Base-by-base conservation (phyloP, 768 basidiomycete species). In the Sutorius australiensis region DNA sequence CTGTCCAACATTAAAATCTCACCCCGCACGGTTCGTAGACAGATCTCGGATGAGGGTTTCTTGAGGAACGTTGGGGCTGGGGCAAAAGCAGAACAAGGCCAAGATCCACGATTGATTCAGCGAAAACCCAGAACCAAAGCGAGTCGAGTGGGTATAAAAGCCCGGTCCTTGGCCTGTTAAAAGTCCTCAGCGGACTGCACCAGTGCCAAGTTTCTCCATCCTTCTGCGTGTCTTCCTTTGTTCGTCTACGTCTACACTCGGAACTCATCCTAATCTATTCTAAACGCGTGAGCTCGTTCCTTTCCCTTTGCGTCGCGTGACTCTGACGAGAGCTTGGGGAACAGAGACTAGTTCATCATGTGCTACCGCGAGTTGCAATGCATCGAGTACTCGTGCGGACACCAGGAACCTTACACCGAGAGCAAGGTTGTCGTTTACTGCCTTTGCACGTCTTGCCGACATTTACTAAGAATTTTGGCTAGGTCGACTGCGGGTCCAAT, bases 401-500 rank as follows among this genome's bases (percentile, higher is more conserved):
- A 79, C 59, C 55, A 65, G 24, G 55, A 65, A 34, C 67, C 69
- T 5, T 48, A 60, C 41, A 62, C 51, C 6, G 67, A 72, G 40
- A 62, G 50, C 55, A 72, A 68, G 63, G 70, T 68, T 10, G 39
- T 31, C 34, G 56, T 58, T 12, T 30, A 59, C 64, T 57, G 64
- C 39, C 44, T 64, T 31, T 64, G 7, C 62, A 69, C 33, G 61
- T 58, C n/a, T 51, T 60, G 13, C 48, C 66, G 65, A 51, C n/a
- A 9, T n/a, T 37, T 37, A 36, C 42, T 51, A 37, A 50, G 47
- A 46, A 51, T 19, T 24, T 38, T 30, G 24, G 7, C 37, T 28
- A 79, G 78, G 67, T 78, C 49, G 77, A 80, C 56, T 80, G 78
- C 49, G 56, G 62, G 30, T 68, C 67, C 39, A 52, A 53, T 54